Percentiles rank a stretch among this genome's conserved stretches.
phyloP scores from a whole-genome alignment of 805 yeast genomes.

The Starmerella stellata region DNA sequence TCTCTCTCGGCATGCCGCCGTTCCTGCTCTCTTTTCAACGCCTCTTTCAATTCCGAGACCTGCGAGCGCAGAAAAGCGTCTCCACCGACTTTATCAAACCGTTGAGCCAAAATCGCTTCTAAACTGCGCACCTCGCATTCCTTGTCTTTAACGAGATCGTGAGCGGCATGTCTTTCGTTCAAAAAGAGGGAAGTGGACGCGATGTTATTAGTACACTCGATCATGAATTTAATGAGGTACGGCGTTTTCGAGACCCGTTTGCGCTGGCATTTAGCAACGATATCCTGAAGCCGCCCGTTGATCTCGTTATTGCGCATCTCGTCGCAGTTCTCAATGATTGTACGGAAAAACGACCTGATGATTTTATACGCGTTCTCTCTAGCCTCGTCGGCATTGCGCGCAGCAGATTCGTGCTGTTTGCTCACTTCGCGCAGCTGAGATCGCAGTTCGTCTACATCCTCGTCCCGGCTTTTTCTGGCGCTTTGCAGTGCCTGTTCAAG shows the following conservation, averaged over 20 bases:
- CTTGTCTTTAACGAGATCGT: slow-evolving; percentile 5
- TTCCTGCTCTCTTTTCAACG: slow-evolving; percentile 13
- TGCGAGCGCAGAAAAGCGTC: slow-evolving; percentile 14
- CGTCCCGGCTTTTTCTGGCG: neutral
- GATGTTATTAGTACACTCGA: slow-evolving; percentile 11
- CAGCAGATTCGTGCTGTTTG: neutral
- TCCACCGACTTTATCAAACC: slow-evolving; percentile 13
- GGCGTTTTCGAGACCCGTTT: slow-evolving; percentile 14
- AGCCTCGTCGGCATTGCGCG: neutral
- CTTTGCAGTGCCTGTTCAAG: neutral
- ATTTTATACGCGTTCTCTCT: neutral
- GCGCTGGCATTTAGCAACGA: slow-evolving; percentile 2
- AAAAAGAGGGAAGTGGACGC: slow-evolving; percentile 5
- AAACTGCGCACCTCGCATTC: slow-evolving; percentile 11
- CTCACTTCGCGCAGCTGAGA: neutral
- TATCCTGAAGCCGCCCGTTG: slow-evolving; percentile 2
- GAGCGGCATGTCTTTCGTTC: neutral
- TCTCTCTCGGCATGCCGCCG: slow-evolving; percentile 14
- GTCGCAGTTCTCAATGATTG: neutral
- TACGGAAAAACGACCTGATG: neutral
- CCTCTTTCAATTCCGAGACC: slow-evolving; percentile 10
- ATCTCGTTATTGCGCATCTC: slow-evolving; percentile 1
- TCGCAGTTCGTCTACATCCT: neutral
- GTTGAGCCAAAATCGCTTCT: slow-evolving; percentile 9
- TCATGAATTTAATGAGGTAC: slow-evolving; percentile 11